Percentiles rank a stretch among this genome's conserved stretches.
phyloP scores from a whole-genome alignment of 1,284 basidiomycete genomes.

The Cerrena zonata region DNA sequence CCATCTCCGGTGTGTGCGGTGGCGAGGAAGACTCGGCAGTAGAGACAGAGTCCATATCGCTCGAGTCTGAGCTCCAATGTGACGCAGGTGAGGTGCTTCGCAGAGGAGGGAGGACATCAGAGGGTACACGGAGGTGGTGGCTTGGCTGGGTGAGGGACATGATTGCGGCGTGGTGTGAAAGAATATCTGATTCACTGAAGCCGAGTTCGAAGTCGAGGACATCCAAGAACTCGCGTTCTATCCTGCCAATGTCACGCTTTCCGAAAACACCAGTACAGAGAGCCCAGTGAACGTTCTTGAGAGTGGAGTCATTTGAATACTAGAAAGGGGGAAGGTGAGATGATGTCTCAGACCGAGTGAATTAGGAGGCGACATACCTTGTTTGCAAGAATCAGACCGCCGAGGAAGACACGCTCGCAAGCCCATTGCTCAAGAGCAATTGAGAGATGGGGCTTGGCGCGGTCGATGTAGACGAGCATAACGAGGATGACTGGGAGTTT shows the following conservation, averaged over 20 bases:
- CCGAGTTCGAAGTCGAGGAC: slow-evolving; percentile 68
- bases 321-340: slow-evolving; percentile 20
- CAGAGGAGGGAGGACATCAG: slow-evolving; percentile 17
- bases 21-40: slow-evolving; percentile 21
- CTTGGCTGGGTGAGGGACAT: slow-evolving; percentile 33
- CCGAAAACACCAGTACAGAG: slow-evolving; percentile 73
- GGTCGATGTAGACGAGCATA: slow-evolving; percentile 63
- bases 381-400: slow-evolving; percentile 64
- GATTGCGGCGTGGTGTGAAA: slow-evolving; percentile 54
- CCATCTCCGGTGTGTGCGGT: slow-evolving; percentile 21
- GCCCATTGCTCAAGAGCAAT: slow-evolving; percentile 75
- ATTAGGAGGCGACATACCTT: slow-evolving; percentile 42
- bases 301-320: slow-evolving; percentile 70
- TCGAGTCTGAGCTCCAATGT: slow-evolving; percentile 23
- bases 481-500: slow-evolving; percentile 57
- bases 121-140: slow-evolving; percentile 17
- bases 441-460: slow-evolving; percentile 66
- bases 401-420: slow-evolving; percentile 70
- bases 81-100: slow-evolving; percentile 15
- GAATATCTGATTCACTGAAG: slow-evolving; percentile 56
- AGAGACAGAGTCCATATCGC: slow-evolving; percentile 20
- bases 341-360: not conserved
- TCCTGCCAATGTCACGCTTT: slow-evolving; percentile 69
- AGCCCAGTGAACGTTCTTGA: slow-evolving; percentile 75
- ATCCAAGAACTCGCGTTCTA: slow-evolving; percentile 72